phyloP scores from a whole-genome alignment of 108 stramenopile genomes.

The Discostella stelligeroides region DNA sequence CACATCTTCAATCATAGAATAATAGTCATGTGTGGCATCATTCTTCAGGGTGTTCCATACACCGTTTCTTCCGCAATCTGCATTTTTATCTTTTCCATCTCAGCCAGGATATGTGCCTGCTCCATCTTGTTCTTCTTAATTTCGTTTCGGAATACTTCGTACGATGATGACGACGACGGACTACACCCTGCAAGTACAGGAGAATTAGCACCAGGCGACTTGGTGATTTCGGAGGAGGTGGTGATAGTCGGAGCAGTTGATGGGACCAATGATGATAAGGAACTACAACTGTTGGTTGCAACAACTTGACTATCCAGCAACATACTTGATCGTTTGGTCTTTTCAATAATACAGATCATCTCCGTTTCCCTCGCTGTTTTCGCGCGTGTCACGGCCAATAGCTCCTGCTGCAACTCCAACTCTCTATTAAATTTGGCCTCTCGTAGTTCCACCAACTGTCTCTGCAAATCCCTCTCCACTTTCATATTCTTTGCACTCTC shows the following conservation, averaged over 20 bases:
- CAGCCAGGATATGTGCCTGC: slow-evolving; percentile 24
- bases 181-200: too few species aligned
- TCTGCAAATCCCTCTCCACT: slow-evolving; percentile 28
- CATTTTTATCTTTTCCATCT: slow-evolving; percentile 32
- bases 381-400: slow-evolving; percentile 32
- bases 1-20: neutral
- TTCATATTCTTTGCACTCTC: slow-evolving; percentile 30
- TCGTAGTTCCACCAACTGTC: slow-evolving; percentile 23
- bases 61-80: slow-evolving; percentile 10
- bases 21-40: neutral
- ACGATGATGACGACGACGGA: neutral
- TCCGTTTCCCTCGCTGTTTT: slow-evolving; percentile 44
- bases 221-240: neutral
- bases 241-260: too few species aligned
- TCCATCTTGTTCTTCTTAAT: slow-evolving; percentile 21
- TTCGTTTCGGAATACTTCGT: slow-evolving; percentile 14
- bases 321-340: slow-evolving; percentile 24
- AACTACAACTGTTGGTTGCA: neutral
- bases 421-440: slow-evolving; percentile 35
- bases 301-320: slow-evolving; percentile 20
- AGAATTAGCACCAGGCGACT: neutral
- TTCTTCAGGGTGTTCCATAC: neutral
- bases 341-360: slow-evolving; percentile 31
- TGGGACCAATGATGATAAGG: slow-evolving; percentile 5
- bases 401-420: slow-evolving; percentile 41